Evolutionary conservation across 306 rosid genomes (phyloP), one percentile per base, ranked within the genome.

Genomic region (Dalbergia oliveri): DNA sequence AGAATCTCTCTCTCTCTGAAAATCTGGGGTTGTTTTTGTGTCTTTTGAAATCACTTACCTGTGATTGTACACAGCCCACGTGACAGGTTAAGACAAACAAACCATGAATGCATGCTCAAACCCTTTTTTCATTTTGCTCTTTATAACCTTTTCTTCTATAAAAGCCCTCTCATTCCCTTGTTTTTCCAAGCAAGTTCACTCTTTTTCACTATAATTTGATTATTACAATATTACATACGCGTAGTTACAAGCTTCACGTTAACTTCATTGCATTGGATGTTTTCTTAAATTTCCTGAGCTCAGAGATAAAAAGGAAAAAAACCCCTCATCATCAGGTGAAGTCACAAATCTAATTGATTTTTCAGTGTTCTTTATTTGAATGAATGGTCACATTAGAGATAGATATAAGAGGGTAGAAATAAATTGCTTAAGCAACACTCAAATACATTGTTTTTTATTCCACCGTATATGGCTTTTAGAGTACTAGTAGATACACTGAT

Each of bases 61-160:
- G 79, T 78, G 88, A 89, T 73, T 69, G 83, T 67, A 16, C 73
- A 71, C 90, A 21, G 1, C 23, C 31, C 31, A 87, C 85, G 93
- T 87, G 96, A 89, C 85, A 75, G 66, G 86, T 78, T 64, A 76
- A 33, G 87, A 88, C 91, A 73, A 84, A 87, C 57, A 37, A 37
- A 0, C 5, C 63, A 41, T 15, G 18, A 76, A 31, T 84, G 77
- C 87, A 68, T 68, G 70, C 75, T 58, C 79, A 56, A 13, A 49
- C 8, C 49, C 72, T 72, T 7, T 43, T 5, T 9, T 1, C 47
- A 6, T 43, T 7, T 7, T 9, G 5, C 1, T 43, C 3, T 47
- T 47, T 47, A 9, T 47, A 7, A 5, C 3, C 47, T 10, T 13
- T 10, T 47, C 67, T 77, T 44, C 85, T 82, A 86, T 81, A 80